Evolutionary conservation across 768 basidiomycete genomes (phyloP).

Genomic region (Mycena filopes): DNA sequence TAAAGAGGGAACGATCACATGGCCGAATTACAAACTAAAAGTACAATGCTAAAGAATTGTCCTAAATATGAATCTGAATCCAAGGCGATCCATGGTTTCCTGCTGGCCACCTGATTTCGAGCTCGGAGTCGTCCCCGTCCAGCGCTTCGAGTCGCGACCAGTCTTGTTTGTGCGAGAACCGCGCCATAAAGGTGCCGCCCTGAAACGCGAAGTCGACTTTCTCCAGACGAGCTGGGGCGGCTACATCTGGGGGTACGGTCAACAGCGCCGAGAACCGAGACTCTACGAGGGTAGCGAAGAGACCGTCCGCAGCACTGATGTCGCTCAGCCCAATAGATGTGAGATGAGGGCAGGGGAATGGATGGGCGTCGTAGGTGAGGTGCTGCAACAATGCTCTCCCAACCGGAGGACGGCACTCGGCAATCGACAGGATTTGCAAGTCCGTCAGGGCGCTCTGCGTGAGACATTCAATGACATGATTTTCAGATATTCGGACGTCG

Average conservation of each 20-base stretch:
- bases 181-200: background rate
- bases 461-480: constrained; percentile 13
- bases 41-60: too few species aligned
- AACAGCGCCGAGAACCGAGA: constrained; percentile 10
- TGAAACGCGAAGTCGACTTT: constrained; percentile 9
- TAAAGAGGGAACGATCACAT: constrained; percentile 8
- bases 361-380: constrained; percentile 10
- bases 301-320: constrained; percentile 4
- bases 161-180: background rate
- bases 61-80: background rate
- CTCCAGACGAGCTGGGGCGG: background rate
- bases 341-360: constrained; percentile 8
- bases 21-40: background rate
- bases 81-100: background rate
- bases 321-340: background rate
- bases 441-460: constrained; percentile 9
- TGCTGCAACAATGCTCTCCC: constrained; percentile 5
- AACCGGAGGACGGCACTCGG: background rate
- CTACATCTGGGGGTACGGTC: background rate
- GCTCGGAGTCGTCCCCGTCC: background rate
- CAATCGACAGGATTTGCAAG: background rate
- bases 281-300: constrained; percentile 12
- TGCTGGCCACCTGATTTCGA: constrained; percentile 9
- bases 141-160: constrained; percentile 1
- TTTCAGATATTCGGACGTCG: constrained; percentile 11